Conservation (phyloP, 1,284 basidiomycete species). For the Ustilago nuda region DNA sequence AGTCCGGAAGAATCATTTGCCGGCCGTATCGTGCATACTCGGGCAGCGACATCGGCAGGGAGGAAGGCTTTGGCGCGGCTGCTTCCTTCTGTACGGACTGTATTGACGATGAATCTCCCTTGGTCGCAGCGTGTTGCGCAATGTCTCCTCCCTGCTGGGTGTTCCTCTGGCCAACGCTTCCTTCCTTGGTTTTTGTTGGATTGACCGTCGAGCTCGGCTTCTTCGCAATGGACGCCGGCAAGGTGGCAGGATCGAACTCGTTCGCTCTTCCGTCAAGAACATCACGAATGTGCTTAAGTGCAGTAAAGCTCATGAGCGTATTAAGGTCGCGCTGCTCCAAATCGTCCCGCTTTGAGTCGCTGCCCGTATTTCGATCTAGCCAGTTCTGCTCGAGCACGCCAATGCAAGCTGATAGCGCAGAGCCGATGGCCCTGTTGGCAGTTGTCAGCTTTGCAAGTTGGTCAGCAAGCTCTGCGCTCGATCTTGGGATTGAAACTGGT, state of each 20-base stretch:
- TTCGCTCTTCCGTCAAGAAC: constrained; percentile 50
- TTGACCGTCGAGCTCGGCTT: background rate
- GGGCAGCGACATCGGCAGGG: constrained; percentile 68
- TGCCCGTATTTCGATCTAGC: constrained; percentile 11
- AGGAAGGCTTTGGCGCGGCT: background rate
- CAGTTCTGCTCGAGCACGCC: constrained; percentile 46
- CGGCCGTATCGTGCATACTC: constrained; percentile 94
- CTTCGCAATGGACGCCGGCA: constrained; percentile 17
- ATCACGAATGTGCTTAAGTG: constrained; percentile 62
- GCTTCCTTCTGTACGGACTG: background rate
- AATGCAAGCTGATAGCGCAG: constrained; percentile 46
- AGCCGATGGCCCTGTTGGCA: constrained; percentile 52
- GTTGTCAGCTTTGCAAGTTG: constrained; percentile 31
- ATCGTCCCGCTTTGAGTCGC: constrained; percentile 5
- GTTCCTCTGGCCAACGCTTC: background rate
- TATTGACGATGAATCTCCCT: background rate
- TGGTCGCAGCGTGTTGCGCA: background rate
- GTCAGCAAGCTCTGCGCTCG: constrained; percentile 15
- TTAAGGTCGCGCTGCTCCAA: constrained; percentile 33
- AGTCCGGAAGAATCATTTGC: constrained; percentile 93
- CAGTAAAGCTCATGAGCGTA: constrained; percentile 56
- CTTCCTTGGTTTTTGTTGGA: background rate
- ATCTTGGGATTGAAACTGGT: background rate
- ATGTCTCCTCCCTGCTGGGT: background rate
- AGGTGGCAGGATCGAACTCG: constrained; percentile 55